These are phyloP conservation scores for Diaporthe nobilis DNA, from an alignment of 2,329 filamentous ascomycete genomes.

Conservation along the genomic window DNA sequence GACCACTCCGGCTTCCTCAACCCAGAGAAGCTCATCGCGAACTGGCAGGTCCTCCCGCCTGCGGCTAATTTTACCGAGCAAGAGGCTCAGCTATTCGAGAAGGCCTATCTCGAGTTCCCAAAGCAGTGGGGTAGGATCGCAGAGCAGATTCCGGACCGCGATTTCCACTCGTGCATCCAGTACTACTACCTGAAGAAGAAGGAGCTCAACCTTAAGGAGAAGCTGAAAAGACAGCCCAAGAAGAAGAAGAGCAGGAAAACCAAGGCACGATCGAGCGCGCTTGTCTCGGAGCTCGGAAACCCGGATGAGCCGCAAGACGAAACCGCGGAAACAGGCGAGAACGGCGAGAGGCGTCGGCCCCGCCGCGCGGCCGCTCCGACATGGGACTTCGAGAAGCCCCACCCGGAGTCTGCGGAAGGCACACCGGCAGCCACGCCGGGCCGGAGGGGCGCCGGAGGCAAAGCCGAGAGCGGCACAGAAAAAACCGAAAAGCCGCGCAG, in stretches of 20 bases:
- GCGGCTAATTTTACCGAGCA: slow-evolving; percentile 81
- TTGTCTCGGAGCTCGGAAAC: slow-evolving; percentile 76
- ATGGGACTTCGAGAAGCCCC: slow-evolving; percentile 73
- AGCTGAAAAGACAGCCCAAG: slow-evolving; percentile 75
- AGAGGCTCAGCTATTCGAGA: slow-evolving; percentile 80
- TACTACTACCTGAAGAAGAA: slow-evolving; percentile 89
- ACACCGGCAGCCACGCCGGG: slow-evolving; percentile 70
- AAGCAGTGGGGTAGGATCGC: slow-evolving; percentile 89
- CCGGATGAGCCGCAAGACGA: slow-evolving; percentile 71
- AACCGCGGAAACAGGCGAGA: slow-evolving; percentile 69
- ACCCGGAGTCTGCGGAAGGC: slow-evolving; percentile 45
- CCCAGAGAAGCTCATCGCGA: slow-evolving; percentile 75
- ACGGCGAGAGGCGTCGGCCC: slow-evolving; percentile 72
- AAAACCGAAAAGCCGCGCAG: slow-evolving; percentile 60
- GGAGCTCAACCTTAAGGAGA: slow-evolving; percentile 82
- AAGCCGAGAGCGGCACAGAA: slow-evolving; percentile 60
- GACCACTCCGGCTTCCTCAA: slow-evolving; percentile 77
- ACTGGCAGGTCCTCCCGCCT: slow-evolving; percentile 80
- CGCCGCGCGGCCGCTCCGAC: slow-evolving; percentile 78
- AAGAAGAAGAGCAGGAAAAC: slow-evolving; percentile 68
- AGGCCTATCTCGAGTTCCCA: slow-evolving; percentile 79
- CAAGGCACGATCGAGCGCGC: slow-evolving; percentile 73
- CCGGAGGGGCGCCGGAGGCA: slow-evolving; percentile 59
- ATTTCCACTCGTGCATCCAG: slow-evolving; percentile 85
- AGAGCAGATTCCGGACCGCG: slow-evolving; percentile 74